Base-by-base conservation (phyloP, 257 asterid genomes). In the Scutellaria galericulata region DNA sequence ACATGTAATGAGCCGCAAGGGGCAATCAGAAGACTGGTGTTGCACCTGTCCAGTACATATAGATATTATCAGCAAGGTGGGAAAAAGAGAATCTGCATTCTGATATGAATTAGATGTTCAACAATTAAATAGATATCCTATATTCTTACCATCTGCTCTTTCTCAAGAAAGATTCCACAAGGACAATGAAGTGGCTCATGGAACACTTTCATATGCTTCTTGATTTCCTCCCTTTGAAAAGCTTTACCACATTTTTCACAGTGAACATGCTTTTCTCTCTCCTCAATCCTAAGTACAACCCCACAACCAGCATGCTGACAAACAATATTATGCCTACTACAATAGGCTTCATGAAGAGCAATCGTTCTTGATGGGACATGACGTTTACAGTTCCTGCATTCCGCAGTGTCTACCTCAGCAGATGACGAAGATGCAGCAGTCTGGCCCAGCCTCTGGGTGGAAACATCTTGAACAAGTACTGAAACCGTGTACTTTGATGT, bases 151-250 rank as follows among this genome's bases (percentile, higher is more conserved):
- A 95, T 95, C 68, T 85, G 84, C 69, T 88, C 96, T 79, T 95
- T 92, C 85, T 90, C 98, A 56, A 95, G 96, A 72, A 87, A 83
- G 61, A 85, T 61, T 27, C 99, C 98, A 66, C 99, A 95, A 5
- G 93, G 88, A 73, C 99, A 95, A 47, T 83, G 86, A 74, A 95
- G 96, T 20, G 99, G 98, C 75, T 86, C 96, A 8, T 95, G 99
- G 81, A 95, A 95, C 44, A 92, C 97, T 81, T 88, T 90, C 92
- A 87, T 81, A 68, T 95, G 99, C 79, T 95, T 95, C 85, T 83
- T 90, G 14, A 95, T 90, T 82, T 95, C 99, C 72, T 81, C 89
- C 58, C 68, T 74, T 66, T 92, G 98, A 78, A 95, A 87, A 70
- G 97, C 97, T 71, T 82, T 82, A 57, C 89, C 88, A 77, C 99